Percentiles rank a stretch among this genome's conserved stretches.
Conservation (phyloP, 176 grass and related monocot species). For the Phragmites australis region DNA sequence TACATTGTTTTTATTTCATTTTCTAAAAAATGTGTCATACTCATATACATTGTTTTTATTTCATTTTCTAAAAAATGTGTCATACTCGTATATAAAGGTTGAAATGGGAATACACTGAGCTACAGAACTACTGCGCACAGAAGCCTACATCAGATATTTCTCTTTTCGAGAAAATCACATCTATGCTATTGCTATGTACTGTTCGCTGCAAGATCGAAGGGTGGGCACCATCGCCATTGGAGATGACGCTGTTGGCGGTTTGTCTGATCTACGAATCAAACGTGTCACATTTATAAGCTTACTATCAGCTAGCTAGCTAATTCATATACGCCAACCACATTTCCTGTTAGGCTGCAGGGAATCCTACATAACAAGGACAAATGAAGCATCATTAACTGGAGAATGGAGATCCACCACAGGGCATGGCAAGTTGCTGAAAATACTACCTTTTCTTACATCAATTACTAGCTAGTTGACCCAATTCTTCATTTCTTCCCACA, state of each 20-base stretch:
- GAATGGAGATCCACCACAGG: background rate
- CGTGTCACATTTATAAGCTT: background rate
- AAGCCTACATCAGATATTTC: background rate
- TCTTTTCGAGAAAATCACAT: too few relatives aligned
- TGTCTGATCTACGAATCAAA: background rate
- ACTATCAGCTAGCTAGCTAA: slow-evolving; percentile 10
- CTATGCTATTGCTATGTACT: background rate
- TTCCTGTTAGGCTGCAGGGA: background rate
- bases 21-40: slow-evolving; percentile 1
- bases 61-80: background rate
- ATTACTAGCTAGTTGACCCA: background rate
- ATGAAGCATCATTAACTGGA: background rate
- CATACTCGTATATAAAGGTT: background rate
- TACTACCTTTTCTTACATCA: background rate
- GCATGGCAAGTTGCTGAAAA: background rate
- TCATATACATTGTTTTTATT: too few relatives aligned
- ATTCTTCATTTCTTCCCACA: background rate
- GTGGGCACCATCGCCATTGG: background rate
- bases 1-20: too few relatives aligned
- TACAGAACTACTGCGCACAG: background rate
- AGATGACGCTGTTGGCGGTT: background rate
- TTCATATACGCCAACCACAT: slow-evolving; percentile 8
- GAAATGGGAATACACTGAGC: background rate
- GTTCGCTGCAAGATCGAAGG: background rate
- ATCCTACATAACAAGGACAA: background rate